Evolutionary conservation across 2,329 filamentous ascomycete species (phyloP), one percentile per base, ranked within the genome.

Genomic region (Arachnomyces sp.): DNA sequence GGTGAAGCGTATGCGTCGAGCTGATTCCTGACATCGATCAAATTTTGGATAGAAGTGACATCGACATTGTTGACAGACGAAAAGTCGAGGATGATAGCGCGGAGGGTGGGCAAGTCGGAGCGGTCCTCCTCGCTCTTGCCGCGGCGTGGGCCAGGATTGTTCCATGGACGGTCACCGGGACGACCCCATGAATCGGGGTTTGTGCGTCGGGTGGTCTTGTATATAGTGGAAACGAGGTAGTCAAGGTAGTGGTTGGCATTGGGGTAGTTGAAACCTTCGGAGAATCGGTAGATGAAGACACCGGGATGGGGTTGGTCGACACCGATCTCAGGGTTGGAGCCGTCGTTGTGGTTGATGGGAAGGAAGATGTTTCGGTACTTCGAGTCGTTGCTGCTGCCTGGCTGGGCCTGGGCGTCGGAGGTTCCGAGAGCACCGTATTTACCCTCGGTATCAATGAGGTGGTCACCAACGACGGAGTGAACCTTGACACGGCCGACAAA

Each of bases 1-100:
- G 90, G 90, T 0, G 82, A 63, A 1, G 87, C 77, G 57, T 94
- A 94, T 14, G 79, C 74, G 60, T 95, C 90, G 17, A 96, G 79
- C 58, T 95, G 89, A 61, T 94, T 94, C 54, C 90, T 85, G 1
- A 95, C 83, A 54, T 96, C 92, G 54, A 96, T 93, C 30, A 96
- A 72, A 52, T 87, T 82, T 64, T 96, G 92, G 2, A 95, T 77
- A 0, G 87, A 93, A 0, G 92, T 95, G 43, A 94, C 79, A 55
- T 96, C 92, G 43, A 95, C 82, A 50, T 94, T 87, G 65, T 95
- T 94, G 49, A 96, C 89, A 0, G 85, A 83, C 2, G 82, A 88
- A 63, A 96, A 94, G 60, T 96, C 92, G 14, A 96, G 75, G 44
- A 96, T 89, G 49, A 96, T 70, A n/a, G 90, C 89, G 58, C 85